phyloP scores from a whole-genome alignment of 129 eudicot species.

The Artemisia annua region DNA sequence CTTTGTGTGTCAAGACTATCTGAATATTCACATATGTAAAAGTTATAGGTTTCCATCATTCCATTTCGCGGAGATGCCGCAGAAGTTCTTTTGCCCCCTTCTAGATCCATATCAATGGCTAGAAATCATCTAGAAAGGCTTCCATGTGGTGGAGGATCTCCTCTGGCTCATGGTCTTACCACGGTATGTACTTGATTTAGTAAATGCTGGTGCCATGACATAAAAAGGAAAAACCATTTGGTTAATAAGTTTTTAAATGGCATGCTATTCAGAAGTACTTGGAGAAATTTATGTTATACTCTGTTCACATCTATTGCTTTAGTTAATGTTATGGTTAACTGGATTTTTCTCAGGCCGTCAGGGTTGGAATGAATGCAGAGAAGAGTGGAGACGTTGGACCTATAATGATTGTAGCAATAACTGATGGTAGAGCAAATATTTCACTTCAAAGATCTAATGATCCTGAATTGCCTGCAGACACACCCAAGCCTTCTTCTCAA shows the following conservation, averaged over 20 bases:
- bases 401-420: constrained; percentile 91
- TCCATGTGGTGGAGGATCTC: constrained; percentile 99
- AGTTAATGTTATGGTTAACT: constrained; percentile 2
- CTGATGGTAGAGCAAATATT: constrained; percentile 96
- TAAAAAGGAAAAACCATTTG: background rate
- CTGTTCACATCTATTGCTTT: background rate
- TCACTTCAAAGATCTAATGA: constrained; percentile 92
- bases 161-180: constrained; percentile 98
- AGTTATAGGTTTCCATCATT: constrained; percentile 76
- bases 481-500: constrained; percentile 79
- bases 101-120: constrained; percentile 96
- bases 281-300: background rate
- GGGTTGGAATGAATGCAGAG: constrained; percentile 97
- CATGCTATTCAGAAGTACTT: too few species aligned
- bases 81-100: constrained; percentile 96
- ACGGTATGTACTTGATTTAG: constrained; percentile 53
- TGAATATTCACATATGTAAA: constrained; percentile 5
- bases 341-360: constrained; percentile 61
- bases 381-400: constrained; percentile 99
- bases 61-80: constrained; percentile 99
- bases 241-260: background rate
- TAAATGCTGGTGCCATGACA: background rate
- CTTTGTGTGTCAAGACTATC: constrained; percentile 6
- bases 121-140: constrained; percentile 96
- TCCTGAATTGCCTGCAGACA: constrained; percentile 67